Percentiles rank a stretch among this genome's conserved stretches.
Conservation (phyloP, 2,329 filamentous ascomycete species). For the Trichoderma atrobrunneum region DNA sequence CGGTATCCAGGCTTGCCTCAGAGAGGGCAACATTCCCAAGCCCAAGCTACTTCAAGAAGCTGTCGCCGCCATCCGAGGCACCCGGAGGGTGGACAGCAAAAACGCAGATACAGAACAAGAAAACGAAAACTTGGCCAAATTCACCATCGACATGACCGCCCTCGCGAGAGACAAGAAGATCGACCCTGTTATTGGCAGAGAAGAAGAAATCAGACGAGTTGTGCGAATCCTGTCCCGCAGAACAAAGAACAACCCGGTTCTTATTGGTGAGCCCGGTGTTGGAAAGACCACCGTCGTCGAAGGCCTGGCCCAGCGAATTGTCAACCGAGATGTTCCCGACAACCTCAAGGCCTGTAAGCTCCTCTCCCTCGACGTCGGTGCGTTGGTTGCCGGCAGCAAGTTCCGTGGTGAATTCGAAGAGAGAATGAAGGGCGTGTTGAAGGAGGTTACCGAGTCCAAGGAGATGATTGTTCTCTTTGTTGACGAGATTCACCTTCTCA, state of each 20-base stretch:
- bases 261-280: slow-evolving; percentile 97
- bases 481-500: slow-evolving; percentile 96
- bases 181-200: slow-evolving; percentile 92
- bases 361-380: slow-evolving; percentile 91
- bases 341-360: slow-evolving; percentile 92
- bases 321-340: slow-evolving; percentile 94
- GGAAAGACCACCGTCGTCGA: slow-evolving; percentile 98
- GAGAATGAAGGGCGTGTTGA: slow-evolving; percentile 97
- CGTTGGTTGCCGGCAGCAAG: slow-evolving; percentile 94
- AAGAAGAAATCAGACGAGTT: slow-evolving; percentile 91
- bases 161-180: slow-evolving; percentile 97
- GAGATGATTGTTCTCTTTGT: slow-evolving; percentile 98
- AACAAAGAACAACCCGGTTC: slow-evolving; percentile 97
- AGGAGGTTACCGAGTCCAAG: slow-evolving; percentile 91
- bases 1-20: slow-evolving; percentile 68
- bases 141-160: slow-evolving; percentile 97
- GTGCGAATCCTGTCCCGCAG: slow-evolving; percentile 87
- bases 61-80: slow-evolving; percentile 88
- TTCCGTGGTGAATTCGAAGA: slow-evolving; percentile 98
- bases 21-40: slow-evolving; percentile 88
- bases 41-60: slow-evolving; percentile 85
- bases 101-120: slow-evolving; percentile 91
- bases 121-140: slow-evolving; percentile 94
- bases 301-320: slow-evolving; percentile 89
- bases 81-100: slow-evolving; percentile 90